Percentiles rank a stretch among this genome's conserved stretches.
Conservation (phyloP, 495 filamentous ascomycete genomes). For the Parathielavia appendiculata region DNA sequence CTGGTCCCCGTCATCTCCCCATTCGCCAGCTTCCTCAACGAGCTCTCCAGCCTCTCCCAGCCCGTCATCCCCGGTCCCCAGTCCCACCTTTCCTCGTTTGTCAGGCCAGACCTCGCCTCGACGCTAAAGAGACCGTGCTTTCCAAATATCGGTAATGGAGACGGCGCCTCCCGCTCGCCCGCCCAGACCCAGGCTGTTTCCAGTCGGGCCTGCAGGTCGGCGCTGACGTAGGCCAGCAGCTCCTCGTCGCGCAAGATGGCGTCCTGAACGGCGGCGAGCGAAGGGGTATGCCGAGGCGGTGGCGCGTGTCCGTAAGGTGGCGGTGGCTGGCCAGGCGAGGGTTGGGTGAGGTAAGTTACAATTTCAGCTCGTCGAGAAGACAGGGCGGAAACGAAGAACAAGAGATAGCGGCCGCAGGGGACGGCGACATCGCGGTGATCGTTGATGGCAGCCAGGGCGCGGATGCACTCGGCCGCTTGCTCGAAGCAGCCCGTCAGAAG, state of each 20-base stretch:
- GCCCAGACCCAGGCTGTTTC: conserved; percentile 87
- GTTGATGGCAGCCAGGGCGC: conserved; percentile 62
- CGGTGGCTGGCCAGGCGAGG: conserved; percentile 8
- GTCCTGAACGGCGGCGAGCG: conserved; percentile 33
- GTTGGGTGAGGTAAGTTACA: conserved; percentile 31
- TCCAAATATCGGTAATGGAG: conserved; percentile 4
- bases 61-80: conserved; percentile 18
- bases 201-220: conserved; percentile 78
- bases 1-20: conserved; percentile 1
- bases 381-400: conserved; percentile 73
- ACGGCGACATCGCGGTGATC: conserved; percentile 64
- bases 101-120: conserved; percentile 26
- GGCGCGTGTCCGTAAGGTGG: conserved; percentile 19
- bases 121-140: conserved; percentile 20
- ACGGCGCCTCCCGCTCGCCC: conserved; percentile 41
- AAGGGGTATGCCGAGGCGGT: conserved; percentile 19
- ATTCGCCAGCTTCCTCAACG: conserved; percentile 24
- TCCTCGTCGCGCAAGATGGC: conserved; percentile 78
- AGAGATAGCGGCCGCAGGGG: conserved; percentile 74
- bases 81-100: conserved; percentile 26
- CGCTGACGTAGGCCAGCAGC: conserved; percentile 80
- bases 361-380: conserved; percentile 52
- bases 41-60: conserved; percentile 28
- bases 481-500: conserved; percentile 68
- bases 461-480: conserved; percentile 65